Evolutionary conservation across 768 basidiomycete species (phyloP), one percentile per base, ranked within the genome.

Genomic region (Tylopilus vinaceipallidus): DNA sequence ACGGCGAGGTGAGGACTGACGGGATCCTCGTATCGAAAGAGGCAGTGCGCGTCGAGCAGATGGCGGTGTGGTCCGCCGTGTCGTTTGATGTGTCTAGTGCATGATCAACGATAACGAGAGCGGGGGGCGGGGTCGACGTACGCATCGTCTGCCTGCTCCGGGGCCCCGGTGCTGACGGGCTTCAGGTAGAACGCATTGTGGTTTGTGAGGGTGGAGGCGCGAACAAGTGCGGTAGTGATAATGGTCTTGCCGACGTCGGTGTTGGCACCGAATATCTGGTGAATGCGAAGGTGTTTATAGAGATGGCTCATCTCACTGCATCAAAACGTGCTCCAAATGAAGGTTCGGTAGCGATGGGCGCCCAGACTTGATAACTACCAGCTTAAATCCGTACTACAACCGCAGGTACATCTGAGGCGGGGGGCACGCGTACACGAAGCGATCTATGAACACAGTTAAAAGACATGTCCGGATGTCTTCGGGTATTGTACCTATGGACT

Each of bases 221-320:
- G 78, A 37, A 85, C 80, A 30, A 98, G 82, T 1, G 91, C 91
- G 2, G 93, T 81, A 1, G 91, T 88, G 46, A 98, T 73, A 50
- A 98, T 78, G 0, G 95, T 97, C 71, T 98, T 98, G 23, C 95
- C 95, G 42, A 98, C 94, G 68, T 93, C 85, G 2, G 95, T 98
- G 69, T 95, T 97, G 1, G 95, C 93, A 27, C 95, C 95, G 62
- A 97, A 95, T 51, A 98, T 74, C 65, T 95, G 91, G 67, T 94
- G 90, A 26, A 93, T 73, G 16, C 91, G 82, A 29, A 98, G 78
- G 63, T 94, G 79, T 60, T 81, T 84, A 75, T 88, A 95, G 38
- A 98, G 83, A 19, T 86, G 77, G 42, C 88, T 82, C 91, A 94
- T 93, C 19, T 55, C 56, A 11, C 32, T 32, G 6, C 6, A 32